Conservation (phyloP, 1,284 basidiomycete genomes). For the Anthracocystis panici-leucophaei region DNA sequence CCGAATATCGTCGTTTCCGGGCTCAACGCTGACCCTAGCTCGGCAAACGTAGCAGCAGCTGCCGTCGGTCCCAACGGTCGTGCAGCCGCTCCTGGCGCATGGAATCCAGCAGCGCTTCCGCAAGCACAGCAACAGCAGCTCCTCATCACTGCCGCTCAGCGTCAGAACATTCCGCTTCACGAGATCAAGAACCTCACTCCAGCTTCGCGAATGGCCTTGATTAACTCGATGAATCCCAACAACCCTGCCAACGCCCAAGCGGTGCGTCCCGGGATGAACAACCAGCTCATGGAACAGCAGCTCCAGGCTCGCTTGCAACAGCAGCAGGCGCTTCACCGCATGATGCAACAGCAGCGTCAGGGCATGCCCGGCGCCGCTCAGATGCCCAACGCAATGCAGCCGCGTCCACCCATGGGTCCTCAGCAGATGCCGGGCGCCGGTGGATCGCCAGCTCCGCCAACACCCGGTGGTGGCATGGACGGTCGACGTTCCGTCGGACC, state of each 20-base stretch:
- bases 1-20: slow-evolving; percentile 51
- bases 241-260: slow-evolving; percentile 49
- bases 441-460: slow-evolving; percentile 41
- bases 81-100: slow-evolving; percentile 27
- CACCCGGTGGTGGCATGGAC: slow-evolving; percentile 41
- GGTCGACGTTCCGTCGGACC: slow-evolving; percentile 51
- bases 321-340: slow-evolving; percentile 56
- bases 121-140: slow-evolving; percentile 65
- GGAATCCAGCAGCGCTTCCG: slow-evolving; percentile 52
- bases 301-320: slow-evolving; percentile 57
- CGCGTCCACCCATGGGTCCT: slow-evolving; percentile 42
- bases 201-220: slow-evolving; percentile 53
- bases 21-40: slow-evolving; percentile 22
- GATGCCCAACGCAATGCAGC: slow-evolving; percentile 40
- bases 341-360: slow-evolving; percentile 59
- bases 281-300: slow-evolving; percentile 53
- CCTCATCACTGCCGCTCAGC: slow-evolving; percentile 60
- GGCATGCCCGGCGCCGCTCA: slow-evolving; percentile 32
- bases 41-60: slow-evolving; percentile 10
- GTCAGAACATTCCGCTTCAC: slow-evolving; percentile 63
- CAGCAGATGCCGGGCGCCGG: slow-evolving; percentile 39
- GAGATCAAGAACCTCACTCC: slow-evolving; percentile 65
- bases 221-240: slow-evolving; percentile 59
- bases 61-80: slow-evolving; percentile 29
- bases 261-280: slow-evolving; percentile 44